A percentile compares a stretch with the other conserved stretches of the same genome.
These are phyloP conservation scores for Cercophora newfieldiana DNA, from an alignment of 495 filamentous ascomycete genomes.

Conservation along the genomic window DNA sequence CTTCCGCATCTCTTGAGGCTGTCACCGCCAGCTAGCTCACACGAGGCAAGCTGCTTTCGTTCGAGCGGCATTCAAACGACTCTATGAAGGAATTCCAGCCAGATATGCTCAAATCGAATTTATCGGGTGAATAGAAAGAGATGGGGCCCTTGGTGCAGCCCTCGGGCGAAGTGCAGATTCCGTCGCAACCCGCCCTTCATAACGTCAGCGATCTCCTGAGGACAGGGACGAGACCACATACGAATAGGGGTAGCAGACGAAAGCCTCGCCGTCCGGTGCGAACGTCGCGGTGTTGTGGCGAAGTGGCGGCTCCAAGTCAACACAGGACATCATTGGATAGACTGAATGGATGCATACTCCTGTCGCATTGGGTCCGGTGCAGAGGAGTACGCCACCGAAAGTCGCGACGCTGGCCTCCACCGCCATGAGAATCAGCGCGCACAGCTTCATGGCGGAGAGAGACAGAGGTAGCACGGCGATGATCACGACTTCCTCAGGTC, in stretches of 20 bases:
- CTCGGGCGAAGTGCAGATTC: conserved; percentile 44
- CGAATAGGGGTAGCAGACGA: conserved; percentile 42
- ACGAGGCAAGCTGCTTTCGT: conserved; percentile 8
- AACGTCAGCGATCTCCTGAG: neutral
- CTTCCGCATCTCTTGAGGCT: neutral
- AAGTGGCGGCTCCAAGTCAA: conserved; percentile 36
- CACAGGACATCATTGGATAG: conserved; percentile 40
- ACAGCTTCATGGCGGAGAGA: conserved; percentile 12
- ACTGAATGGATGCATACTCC: conserved; percentile 38
- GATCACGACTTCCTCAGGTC: neutral
- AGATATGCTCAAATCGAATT: conserved; percentile 39
- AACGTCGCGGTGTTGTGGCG: conserved; percentile 40
- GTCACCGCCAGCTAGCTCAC: neutral
- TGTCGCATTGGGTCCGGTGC: conserved; percentile 43
- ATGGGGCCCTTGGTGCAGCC: conserved; percentile 47
- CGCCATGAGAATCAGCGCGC: neutral
- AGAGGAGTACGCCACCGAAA: conserved; percentile 33
- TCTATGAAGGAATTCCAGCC: conserved; percentile 38
- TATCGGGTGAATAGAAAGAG: conserved; percentile 35
- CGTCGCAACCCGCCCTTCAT: conserved; percentile 27
- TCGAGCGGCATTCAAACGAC: conserved; percentile 44
- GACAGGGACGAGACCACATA: conserved; percentile 4
- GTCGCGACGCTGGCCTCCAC: neutral
- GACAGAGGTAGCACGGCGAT: neutral
- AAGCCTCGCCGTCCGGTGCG: conserved; percentile 42